Evolutionary conservation across 2,329 filamentous ascomycete species (phyloP), one percentile per base, ranked within the genome.

Genomic region (Cladosporium sp.): DNA sequence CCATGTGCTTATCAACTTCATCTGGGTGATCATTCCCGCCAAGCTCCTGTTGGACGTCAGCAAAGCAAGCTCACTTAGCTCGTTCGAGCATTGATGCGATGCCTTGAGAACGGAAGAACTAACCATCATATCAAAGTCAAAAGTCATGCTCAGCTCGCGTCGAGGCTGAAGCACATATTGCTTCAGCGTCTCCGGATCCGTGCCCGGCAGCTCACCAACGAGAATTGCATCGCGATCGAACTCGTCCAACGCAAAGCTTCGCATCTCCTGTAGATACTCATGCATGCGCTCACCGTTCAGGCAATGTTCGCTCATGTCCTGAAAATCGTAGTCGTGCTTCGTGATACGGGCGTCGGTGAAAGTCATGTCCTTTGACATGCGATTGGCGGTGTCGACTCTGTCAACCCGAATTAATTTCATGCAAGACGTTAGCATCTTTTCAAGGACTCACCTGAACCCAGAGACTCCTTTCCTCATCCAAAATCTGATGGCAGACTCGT

Each of bases 381-480:
- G 64, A 54, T 69, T 70, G 11, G 68, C 63, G 8, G 61, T 64
- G 39, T 69, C 67, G 36, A 69, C 61, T 19, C 75, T 50, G 28
- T 34, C 22, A 30, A 15, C 17, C 17, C 17, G 43, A 9, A n/a
- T 47, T 22, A 47, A 12, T 47, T 3, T 20, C 25, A 47, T n/a
- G n/a, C 3, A 28, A 2, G 15, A 9, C 4, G 1, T 11, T 22
- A 12, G n/a, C 8, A 47, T 28, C n/a, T 47, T 47, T 6, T 6
- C 11, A n/a, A 45, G 25, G 14, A 47, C 47, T 50, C 4, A 50
- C 47, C 47, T 37, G 69, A 77, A 77, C 2, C 75, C 75, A 52
- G 75, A 74, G 0, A 89, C 85, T 2, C 89, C 89, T 25, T 84
- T 83, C 49, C 88, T 76, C 0, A 93, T 82, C 90, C 90, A 94